These are phyloP conservation scores for Lineolata rhizophorae DNA, from an alignment of 495 filamentous ascomycete species.

Conservation along the genomic window DNA sequence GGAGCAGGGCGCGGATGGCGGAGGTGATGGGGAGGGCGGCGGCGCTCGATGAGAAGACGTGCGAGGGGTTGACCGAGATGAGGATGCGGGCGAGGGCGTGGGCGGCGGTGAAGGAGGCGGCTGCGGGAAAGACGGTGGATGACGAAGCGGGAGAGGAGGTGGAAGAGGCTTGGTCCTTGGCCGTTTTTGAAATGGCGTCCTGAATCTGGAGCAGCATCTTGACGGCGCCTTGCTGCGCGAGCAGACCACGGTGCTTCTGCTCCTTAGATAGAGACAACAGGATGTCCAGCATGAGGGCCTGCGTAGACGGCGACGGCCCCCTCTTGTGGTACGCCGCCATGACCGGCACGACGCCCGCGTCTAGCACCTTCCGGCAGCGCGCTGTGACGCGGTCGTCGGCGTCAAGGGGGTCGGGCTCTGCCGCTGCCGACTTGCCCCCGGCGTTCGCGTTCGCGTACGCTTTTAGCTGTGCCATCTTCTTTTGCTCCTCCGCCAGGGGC, in stretches of 20 bases:
- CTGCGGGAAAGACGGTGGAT: slow-evolving; percentile 14
- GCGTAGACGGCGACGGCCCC: slow-evolving; percentile 33
- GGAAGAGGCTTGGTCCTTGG: slow-evolving; percentile 1
- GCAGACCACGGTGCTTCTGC: slow-evolving; percentile 43
- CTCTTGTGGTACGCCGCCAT: slow-evolving; percentile 50
- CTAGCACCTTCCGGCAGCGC: slow-evolving; percentile 57
- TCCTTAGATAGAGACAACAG: slow-evolving; percentile 52
- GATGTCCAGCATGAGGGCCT: slow-evolving; percentile 49
- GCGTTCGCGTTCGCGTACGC: slow-evolving; percentile 72
- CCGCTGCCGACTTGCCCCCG: too few species aligned
- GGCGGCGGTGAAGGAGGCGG: slow-evolving; percentile 36
- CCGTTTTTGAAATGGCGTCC: slow-evolving; percentile 28
- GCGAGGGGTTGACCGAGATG: slow-evolving; percentile 67
- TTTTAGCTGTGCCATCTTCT: slow-evolving; percentile 72
- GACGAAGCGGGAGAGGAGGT: slow-evolving; percentile 16
- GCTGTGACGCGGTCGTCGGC: slow-evolving; percentile 49
- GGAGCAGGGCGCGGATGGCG: slow-evolving; percentile 56
- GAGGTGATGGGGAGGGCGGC: slow-evolving; percentile 48
- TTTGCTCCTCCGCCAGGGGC: slow-evolving; percentile 69
- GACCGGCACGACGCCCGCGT: slow-evolving; percentile 49
- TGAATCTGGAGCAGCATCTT: slow-evolving; percentile 57
- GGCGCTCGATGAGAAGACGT: slow-evolving; percentile 53
- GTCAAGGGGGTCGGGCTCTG: slow-evolving; percentile 42
- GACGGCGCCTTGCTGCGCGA: slow-evolving; percentile 80
- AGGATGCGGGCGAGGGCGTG: slow-evolving; percentile 84